phyloP scores from a whole-genome alignment of 2,329 filamentous ascomycete species.

The Pyricularia sp. region DNA sequence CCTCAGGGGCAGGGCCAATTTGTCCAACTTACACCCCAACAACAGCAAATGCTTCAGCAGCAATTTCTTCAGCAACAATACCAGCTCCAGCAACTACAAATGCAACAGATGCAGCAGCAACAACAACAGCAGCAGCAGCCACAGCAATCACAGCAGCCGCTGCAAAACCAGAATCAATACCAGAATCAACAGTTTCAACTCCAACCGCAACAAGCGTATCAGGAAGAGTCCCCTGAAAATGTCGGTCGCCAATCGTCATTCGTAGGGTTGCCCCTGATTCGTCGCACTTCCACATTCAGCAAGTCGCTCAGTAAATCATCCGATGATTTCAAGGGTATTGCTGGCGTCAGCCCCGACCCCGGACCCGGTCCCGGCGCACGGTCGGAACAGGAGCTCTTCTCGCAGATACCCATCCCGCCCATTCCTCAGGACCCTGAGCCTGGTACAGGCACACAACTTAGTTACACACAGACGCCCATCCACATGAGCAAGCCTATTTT shows the following conservation, averaged over 20 bases:
- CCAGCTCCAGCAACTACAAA: conserved; percentile 1
- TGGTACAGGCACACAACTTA: conserved; percentile 2
- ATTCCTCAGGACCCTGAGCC: conserved; percentile 4
- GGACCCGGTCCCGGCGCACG: conserved; percentile 1
- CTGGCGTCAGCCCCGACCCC: conserved; percentile 3
- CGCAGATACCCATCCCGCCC: conserved; percentile 2
- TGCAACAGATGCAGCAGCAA: not conserved
- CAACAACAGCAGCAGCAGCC: not conserved
- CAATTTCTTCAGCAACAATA: conserved; percentile 10
- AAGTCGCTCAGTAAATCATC: conserved; percentile 20
- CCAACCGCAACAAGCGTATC: conserved; percentile 10
- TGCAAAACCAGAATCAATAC: conserved; percentile 6
- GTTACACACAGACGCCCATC: conserved; percentile 4
- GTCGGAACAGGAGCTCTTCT: not conserved
- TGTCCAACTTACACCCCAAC: conserved; percentile 3
- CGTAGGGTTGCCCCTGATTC: conserved; percentile 43
- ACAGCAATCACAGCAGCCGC: conserved; percentile 2
- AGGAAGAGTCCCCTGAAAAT: conserved; percentile 7
- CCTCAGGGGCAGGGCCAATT: not conserved
- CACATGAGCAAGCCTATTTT: conserved; percentile 1
- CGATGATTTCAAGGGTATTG: conserved; percentile 4
- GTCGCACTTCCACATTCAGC: conserved; percentile 43
- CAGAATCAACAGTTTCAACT: conserved; percentile 6
- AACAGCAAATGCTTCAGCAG: conserved; percentile 12
- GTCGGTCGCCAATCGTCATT: conserved; percentile 36